Conservation (phyloP, 2,329 filamentous ascomycete genomes). For the Erysiphe neolycopersici region DNA sequence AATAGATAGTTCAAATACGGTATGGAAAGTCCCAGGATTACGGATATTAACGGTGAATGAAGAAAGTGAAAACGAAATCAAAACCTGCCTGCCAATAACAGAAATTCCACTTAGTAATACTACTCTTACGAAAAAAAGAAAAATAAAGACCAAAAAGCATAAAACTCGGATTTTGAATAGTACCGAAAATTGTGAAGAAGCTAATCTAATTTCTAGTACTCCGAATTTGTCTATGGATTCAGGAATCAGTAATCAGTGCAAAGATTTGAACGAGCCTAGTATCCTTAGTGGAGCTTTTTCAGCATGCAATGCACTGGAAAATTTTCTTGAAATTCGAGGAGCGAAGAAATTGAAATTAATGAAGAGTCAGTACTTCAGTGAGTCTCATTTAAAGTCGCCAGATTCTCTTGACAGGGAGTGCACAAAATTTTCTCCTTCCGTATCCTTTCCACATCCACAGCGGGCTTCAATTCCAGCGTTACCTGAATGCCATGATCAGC, state of each 20-base stretch:
- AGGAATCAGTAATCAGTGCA: background rate
- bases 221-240: background rate
- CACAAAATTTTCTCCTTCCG: background rate
- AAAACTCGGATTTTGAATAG: too few relatives aligned
- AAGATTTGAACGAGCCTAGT: constrained; percentile 4
- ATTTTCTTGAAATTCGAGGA: constrained; percentile 23
- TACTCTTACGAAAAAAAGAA: constrained; percentile 17
- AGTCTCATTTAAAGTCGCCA: background rate
- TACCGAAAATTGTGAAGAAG: background rate
- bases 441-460: background rate
- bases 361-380: constrained; percentile 11
- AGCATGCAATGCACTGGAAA: constrained; percentile 18
- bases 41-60: constrained; percentile 18
- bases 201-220: too few relatives aligned
- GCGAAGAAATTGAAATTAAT: constrained; percentile 10
- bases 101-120: constrained; percentile 12
- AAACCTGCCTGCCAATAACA: constrained; percentile 6
- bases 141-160: constrained; percentile 6
- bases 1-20: constrained; percentile 16
- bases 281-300: constrained; percentile 14
- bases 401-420: background rate
- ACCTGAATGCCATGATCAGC: constrained; percentile 2
- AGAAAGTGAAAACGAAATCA: constrained; percentile 15
- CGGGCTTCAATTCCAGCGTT: constrained; percentile 5
- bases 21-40: constrained; percentile 23